These are phyloP conservation scores for Trichomonascaceae sp. DNA, from an alignment of 1,139 yeast species.

Conservation along the genomic window DNA sequence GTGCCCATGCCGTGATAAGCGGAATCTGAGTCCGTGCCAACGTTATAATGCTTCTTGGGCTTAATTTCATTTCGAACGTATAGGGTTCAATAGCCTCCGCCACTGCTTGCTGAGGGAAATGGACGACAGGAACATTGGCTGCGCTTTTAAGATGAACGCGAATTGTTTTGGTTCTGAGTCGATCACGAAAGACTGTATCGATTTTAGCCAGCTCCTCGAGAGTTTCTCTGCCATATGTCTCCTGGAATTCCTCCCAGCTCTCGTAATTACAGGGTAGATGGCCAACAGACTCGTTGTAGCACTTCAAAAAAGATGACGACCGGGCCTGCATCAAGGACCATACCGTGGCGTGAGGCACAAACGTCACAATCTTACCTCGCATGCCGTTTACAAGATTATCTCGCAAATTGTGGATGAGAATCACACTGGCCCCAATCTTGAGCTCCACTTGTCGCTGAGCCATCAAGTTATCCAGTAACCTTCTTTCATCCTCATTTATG, in stretches of 20 bases:
- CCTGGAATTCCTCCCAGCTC: background rate
- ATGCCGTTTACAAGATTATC: constrained; percentile 40
- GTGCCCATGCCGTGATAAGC: constrained; percentile 70
- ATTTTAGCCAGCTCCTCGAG: background rate
- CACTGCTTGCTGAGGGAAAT: background rate
- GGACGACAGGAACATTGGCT: background rate
- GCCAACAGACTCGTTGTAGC: background rate
- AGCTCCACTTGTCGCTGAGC: constrained; percentile 34
- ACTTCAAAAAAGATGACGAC: constrained; percentile 1
- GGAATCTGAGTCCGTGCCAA: constrained; percentile 52
- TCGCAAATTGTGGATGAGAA: constrained; percentile 37
- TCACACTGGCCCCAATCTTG: constrained; percentile 50
- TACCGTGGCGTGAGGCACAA: constrained; percentile 13
- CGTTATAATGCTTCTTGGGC: constrained; percentile 2
- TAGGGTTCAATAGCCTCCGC: background rate
- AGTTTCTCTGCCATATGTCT: background rate
- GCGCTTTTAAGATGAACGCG: no score
- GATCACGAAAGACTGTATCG: no score
- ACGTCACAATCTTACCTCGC: constrained; percentile 33
- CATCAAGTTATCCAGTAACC: constrained; percentile 32
- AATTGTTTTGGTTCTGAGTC: no score
- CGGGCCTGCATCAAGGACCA: constrained; percentile 1
- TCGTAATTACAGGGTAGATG: background rate
- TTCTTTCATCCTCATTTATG: no score
- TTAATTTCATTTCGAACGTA: constrained; percentile 2